phyloP scores from a whole-genome alignment of 805 yeast genomes.

The Candida dajiaensis region DNA sequence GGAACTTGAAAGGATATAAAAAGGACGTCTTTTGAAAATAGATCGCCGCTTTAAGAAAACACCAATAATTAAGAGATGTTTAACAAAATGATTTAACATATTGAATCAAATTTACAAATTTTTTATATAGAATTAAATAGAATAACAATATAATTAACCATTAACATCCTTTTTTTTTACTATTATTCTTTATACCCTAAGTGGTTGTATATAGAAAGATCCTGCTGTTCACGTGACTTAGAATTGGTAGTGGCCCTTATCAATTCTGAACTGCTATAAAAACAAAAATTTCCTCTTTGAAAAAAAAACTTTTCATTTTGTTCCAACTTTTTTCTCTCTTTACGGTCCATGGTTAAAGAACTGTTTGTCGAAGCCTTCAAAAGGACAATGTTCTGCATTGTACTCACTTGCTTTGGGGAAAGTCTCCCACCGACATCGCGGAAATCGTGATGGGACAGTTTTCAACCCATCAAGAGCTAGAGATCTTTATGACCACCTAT shows the following conservation, averaged over 20 bases:
- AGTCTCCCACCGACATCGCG: conserved; percentile 80
- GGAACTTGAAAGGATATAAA: too few relatives aligned
- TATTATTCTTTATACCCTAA: neutral
- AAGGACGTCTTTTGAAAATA: too few relatives aligned
- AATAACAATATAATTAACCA: too few relatives aligned
- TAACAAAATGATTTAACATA: too few relatives aligned
- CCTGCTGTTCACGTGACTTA: neutral
- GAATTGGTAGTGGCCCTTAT: neutral
- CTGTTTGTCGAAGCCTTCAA: conserved; percentile 70
- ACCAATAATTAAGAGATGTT: too few relatives aligned
- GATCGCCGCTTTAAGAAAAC: too few relatives aligned
- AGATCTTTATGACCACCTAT: neutral
- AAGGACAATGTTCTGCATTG: conserved; percentile 30
- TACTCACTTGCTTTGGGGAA: conserved; percentile 64
- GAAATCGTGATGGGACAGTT: conserved; percentile 49
- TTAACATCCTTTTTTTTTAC: too few relatives aligned
- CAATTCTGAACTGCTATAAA: neutral
- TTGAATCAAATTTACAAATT: too few relatives aligned
- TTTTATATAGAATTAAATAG: too few relatives aligned
- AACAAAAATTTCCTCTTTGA: neutral
- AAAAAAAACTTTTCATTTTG: neutral
- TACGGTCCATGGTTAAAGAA: conserved; percentile 66
- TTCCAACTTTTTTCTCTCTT: conserved; percentile 6
- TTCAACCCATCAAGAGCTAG: conserved; percentile 28
- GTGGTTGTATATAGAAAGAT: too few relatives aligned